These are phyloP conservation scores for Paraphaeosphaeria sporulosa DNA, from an alignment of 2,329 filamentous ascomycete species.

Conservation along the genomic window DNA sequence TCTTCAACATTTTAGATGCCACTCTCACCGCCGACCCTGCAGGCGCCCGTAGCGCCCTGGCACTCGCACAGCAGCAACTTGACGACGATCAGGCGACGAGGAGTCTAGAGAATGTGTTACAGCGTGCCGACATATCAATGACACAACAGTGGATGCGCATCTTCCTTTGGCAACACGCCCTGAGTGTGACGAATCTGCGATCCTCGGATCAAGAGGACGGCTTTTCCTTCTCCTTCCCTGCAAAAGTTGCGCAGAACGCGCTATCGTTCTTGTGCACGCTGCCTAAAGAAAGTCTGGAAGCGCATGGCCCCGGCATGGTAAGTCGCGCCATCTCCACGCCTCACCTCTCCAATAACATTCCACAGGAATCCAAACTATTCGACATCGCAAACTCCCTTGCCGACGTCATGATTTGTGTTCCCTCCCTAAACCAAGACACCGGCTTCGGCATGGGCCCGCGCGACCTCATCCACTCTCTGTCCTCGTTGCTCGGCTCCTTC, in stretches of 20 bases:
- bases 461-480: slow-evolving; percentile 44
- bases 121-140: slow-evolving; percentile 48
- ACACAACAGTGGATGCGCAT: slow-evolving; percentile 50
- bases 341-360: background rate
- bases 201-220: slow-evolving; percentile 39
- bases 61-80: slow-evolving; percentile 43
- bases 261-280: slow-evolving; percentile 39
- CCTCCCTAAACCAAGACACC: slow-evolving; percentile 40
- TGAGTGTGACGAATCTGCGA: slow-evolving; percentile 43
- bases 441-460: slow-evolving; percentile 41
- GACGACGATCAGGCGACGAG: slow-evolving; percentile 37
- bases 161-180: slow-evolving; percentile 47
- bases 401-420: slow-evolving; percentile 48
- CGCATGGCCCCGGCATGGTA: slow-evolving; percentile 48
- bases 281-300: slow-evolving; percentile 43
- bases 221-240: slow-evolving; percentile 46
- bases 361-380: slow-evolving; percentile 45
- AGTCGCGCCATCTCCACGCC: background rate
- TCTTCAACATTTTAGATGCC: slow-evolving; percentile 44
- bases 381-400: slow-evolving; percentile 47
- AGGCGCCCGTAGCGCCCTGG: slow-evolving; percentile 37
- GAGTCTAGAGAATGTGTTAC: slow-evolving; percentile 44
- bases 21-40: slow-evolving; percentile 45
- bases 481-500: slow-evolving; percentile 38
- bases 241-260: slow-evolving; percentile 44